Base-by-base conservation (phyloP, 129 eudicot species). In the Logfia minima region DNA sequence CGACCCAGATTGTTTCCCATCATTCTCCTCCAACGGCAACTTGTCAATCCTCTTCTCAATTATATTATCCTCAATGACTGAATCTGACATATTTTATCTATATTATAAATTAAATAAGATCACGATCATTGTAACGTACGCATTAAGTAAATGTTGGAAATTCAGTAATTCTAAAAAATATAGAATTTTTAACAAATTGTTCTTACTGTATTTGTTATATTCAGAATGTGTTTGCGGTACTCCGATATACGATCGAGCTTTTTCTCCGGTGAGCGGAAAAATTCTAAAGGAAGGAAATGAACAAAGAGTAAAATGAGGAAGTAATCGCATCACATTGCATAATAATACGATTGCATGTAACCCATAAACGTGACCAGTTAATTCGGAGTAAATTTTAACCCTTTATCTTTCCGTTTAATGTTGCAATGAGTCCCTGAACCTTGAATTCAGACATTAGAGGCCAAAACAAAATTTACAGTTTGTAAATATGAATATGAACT, bases 41-140 rank as follows among this genome's bases (percentile, higher is more conserved):
- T 72, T 72, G 65, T 82, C 85, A 74, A 82, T 53, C 74, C 55
- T 76, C 21, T 43, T 82, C 79, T 82, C 80, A n/a, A 74, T 71
- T 68, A 81, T 81, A 59, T 29, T 78, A 68, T 67, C 71, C 39
- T 59, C 79, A 71, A 77, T 75, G 82, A 70, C 86, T 69, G 82
- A 66, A 83, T 78, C 86, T 75, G 64, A 34, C 83, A 83, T 78
- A 66, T 41, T 72, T 32, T 58, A 31, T 17, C 79, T 74, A 29
- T 67, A 58, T 23, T 21, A 26, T 8, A 43, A 14, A 29, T 58
- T 0, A 31, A 14, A 31, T 24, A 55, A 80, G 22, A 70, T 48
- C 61, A 51, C 34, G 34, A 24, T 72, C 75, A 80, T 74, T 26
- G 21, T 75, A n/a, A 67, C 56, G 67, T 61, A 32, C 51, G 55